Evolutionary conservation across 2,329 filamentous ascomycete genomes (phyloP), one percentile per base, ranked within the genome.

Genomic region (Purpureocillium takamizusanense): DNA sequence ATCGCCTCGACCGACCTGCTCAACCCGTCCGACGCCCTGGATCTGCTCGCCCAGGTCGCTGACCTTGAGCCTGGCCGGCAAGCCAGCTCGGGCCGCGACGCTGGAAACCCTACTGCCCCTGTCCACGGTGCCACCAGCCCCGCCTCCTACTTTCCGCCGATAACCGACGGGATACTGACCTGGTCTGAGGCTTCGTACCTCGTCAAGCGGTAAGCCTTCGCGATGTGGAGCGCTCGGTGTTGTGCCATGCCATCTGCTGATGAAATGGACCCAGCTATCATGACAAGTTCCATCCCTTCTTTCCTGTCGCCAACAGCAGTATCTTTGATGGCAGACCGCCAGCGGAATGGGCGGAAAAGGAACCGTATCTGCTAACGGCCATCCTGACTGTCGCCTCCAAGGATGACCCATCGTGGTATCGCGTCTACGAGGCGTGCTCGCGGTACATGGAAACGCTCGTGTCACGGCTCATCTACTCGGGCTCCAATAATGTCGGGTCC

Each of bases 351-450:
- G 74, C 77, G 5, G 64, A 67, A 2, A 71, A 73, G 21, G 81
- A 85, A 50, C 77, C 73, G 23, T 76, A 85, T 50, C 64, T 86
- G 0, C 66, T 86, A 13, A 85, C 81, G 0, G 81, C 81, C 0
- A 76, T 86, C 3, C 62, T 86, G 4, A 80, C 81, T 2, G 80
- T 86, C 35, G 76, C 80, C 4, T 83, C 81, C 7, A 82, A 84
- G 55, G 81, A 86, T 49, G 61, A 83, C n/a, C 68, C 73, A 1
- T 70, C 80, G 6, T 74, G 81, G 48, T 72, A 75, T 3, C 65
- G 74, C 33, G 70, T 81, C 1, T 81, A 83, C 47, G 74, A 77
- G 45, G 70, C 75, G 31, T 84, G 81, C 51, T 77, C 80, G 15
- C 72, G 76, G 40, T 74, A 85, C 46, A 86, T 85, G 78, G 79